phyloP scores from a whole-genome alignment of 2,329 filamentous ascomycete genomes.

The Fusarium dlaminii region DNA sequence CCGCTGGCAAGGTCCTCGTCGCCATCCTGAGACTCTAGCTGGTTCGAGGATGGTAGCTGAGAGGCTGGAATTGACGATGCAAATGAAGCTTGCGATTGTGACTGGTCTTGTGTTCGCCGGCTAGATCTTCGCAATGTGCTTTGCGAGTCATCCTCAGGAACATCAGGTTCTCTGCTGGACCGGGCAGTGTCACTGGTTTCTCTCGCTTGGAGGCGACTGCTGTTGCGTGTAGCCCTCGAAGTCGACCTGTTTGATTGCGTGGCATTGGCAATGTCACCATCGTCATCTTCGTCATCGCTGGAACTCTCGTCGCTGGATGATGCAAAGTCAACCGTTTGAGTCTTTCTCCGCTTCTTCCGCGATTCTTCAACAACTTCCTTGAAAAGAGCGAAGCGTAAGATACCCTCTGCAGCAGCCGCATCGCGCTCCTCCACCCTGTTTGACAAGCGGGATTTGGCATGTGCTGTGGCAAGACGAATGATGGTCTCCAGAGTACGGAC shows the following conservation, averaged over 20 bases:
- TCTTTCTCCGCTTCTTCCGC: slow-evolving; percentile 83
- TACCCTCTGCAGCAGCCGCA: slow-evolving; percentile 85
- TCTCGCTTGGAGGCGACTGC: slow-evolving; percentile 34
- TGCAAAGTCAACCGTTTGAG: slow-evolving; percentile 65
- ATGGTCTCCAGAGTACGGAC: slow-evolving; percentile 96
- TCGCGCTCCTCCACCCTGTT: slow-evolving; percentile 90
- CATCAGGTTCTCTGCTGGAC: slow-evolving; percentile 49
- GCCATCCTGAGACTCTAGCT: slow-evolving; percentile 55
- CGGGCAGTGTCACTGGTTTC: slow-evolving; percentile 42
- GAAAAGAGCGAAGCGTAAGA: slow-evolving; percentile 94
- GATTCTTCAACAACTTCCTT: slow-evolving; percentile 90
- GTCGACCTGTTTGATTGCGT: slow-evolving; percentile 41
- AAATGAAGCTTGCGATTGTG: slow-evolving; percentile 68
- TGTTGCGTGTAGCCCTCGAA: slow-evolving; percentile 45
- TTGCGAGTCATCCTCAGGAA: slow-evolving; percentile 50
- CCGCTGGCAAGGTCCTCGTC: slow-evolving; percentile 53
- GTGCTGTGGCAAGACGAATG: slow-evolving; percentile 96
- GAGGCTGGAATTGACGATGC: slow-evolving; percentile 84
- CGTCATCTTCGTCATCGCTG: slow-evolving; percentile 64
- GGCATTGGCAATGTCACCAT: slow-evolving; percentile 61
- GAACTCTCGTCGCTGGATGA: slow-evolving; percentile 68
- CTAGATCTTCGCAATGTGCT: slow-evolving; percentile 55
- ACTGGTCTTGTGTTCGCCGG: slow-evolving; percentile 51
- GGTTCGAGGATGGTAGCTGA: slow-evolving; percentile 64
- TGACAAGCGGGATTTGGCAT: slow-evolving; percentile 91